phyloP scores from a whole-genome alignment of 306 rosid species.

The Cicer yamashitae region DNA sequence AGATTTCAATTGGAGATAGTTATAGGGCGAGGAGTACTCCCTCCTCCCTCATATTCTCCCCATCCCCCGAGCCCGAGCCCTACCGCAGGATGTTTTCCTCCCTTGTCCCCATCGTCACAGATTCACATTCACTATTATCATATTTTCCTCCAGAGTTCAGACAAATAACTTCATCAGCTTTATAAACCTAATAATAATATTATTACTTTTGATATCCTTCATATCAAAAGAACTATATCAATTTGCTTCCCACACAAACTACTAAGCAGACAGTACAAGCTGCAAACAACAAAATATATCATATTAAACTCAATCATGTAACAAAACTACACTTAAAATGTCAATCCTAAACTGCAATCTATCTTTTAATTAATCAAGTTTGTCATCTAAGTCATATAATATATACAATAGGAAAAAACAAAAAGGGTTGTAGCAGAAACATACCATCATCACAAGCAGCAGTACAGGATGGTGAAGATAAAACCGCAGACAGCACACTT shows the following conservation, averaged over 20 bases:
- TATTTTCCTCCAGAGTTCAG: too few species aligned
- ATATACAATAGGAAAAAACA: neutral
- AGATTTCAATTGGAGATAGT: too few species aligned
- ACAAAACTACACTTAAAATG: conserved; percentile 2
- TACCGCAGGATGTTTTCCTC: too few species aligned
- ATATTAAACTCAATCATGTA: conserved; percentile 7
- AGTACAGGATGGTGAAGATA: conserved; percentile 14
- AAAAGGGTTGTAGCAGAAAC: conserved; percentile 18
- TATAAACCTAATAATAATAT: too few species aligned
- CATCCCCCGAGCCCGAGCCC: too few species aligned
- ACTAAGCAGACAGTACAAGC: neutral
- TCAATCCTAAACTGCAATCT: conserved; percentile 24
- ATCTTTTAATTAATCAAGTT: neutral
- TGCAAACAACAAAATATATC: neutral
- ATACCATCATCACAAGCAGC: conserved; percentile 22
- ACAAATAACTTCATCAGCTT: neutral
- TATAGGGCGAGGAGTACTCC: too few species aligned
- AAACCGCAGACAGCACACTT: conserved; percentile 31
- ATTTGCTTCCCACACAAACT: neutral
- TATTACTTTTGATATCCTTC: neutral
- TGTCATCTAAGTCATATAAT: neutral
- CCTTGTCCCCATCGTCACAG: too few species aligned
- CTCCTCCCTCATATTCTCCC: too few species aligned
- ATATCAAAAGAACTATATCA: neutral
- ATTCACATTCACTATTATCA: too few species aligned